These are phyloP conservation scores for Mycena epipterygia DNA, from an alignment of 768 basidiomycete species.

Conservation along the genomic window DNA sequence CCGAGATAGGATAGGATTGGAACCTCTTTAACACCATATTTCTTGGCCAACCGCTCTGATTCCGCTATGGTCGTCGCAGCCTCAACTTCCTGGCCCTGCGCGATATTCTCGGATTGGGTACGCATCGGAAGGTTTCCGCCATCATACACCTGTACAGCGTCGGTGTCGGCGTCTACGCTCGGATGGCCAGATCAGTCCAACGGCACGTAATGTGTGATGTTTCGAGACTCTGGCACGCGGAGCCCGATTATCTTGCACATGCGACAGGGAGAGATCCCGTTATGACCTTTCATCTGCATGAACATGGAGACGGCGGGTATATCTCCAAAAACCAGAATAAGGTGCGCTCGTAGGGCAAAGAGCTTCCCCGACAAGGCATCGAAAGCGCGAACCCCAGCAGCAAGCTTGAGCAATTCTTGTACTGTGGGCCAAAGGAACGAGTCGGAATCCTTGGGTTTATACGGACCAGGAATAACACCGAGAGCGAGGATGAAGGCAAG, in stretches of 20 bases:
- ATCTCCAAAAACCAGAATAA: constrained; percentile 47
- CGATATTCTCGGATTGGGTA: constrained; percentile 45
- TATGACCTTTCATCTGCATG: too few relatives aligned
- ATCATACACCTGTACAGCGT: too few relatives aligned
- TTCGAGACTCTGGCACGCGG: constrained; percentile 23
- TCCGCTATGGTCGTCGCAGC: constrained; percentile 35
- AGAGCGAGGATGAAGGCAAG: constrained; percentile 48
- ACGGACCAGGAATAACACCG: constrained; percentile 58
- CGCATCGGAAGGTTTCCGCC: constrained; percentile 55
- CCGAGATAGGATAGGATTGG: constrained; percentile 47
- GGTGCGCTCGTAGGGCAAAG: constrained; percentile 48
- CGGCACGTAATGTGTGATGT: constrained; percentile 46
- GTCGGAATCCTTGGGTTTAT: constrained; percentile 50
- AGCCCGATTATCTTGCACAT: constrained; percentile 46
- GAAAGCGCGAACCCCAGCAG: constrained; percentile 46
- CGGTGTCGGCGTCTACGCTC: too few relatives aligned
- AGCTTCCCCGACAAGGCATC: constrained; percentile 32
- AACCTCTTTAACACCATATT: constrained; percentile 50
- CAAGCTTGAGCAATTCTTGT: constrained; percentile 50
- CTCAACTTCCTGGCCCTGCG: constrained; percentile 41
- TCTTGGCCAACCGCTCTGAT: constrained; percentile 40
- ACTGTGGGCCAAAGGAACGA: constrained; percentile 55
- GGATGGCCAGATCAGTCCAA: constrained; percentile 40
- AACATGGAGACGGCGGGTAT: too few relatives aligned
- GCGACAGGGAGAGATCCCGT: constrained; percentile 47